Percentiles rank a stretch among this genome's conserved stretches.
These are phyloP conservation scores for Amanita exitialis DNA, from an alignment of 768 basidiomycete species.

Conservation along the genomic window DNA sequence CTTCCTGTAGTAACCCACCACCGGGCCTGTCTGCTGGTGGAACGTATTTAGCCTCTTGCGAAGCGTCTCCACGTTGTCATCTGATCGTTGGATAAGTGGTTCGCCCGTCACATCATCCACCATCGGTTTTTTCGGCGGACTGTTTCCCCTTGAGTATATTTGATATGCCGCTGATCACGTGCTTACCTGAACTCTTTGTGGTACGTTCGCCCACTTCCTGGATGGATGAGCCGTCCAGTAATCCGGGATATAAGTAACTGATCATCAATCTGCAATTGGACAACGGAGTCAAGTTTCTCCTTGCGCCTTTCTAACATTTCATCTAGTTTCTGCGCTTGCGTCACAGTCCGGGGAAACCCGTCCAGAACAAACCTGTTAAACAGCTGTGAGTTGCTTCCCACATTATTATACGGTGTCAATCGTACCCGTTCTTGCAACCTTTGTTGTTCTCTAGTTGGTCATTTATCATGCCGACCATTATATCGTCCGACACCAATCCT, in stretches of 20 bases:
- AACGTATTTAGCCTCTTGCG: slow-evolving; percentile 82
- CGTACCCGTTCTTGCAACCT: slow-evolving; percentile 87
- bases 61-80: slow-evolving; percentile 95
- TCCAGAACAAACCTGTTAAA: slow-evolving; percentile 95
- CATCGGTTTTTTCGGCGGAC: slow-evolving; percentile 96
- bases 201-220: slow-evolving; percentile 82
- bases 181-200: slow-evolving; percentile 92
- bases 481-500: slow-evolving; percentile 91
- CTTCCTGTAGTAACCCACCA: slow-evolving; percentile 91
- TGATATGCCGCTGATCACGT: background rate
- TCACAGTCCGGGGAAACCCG: slow-evolving; percentile 97
- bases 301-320: slow-evolving; percentile 74
- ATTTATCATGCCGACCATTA: slow-evolving; percentile 97
- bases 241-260: slow-evolving; percentile 95
- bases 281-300: slow-evolving; percentile 87
- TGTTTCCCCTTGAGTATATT: slow-evolving; percentile 18
- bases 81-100: slow-evolving; percentile 92
- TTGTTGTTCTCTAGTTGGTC: slow-evolving; percentile 90
- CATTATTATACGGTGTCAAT: slow-evolving; percentile 21
- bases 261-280: slow-evolving; percentile 89
- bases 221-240: slow-evolving; percentile 92
- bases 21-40: slow-evolving; percentile 92
- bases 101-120: slow-evolving; percentile 92
- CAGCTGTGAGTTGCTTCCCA: background rate
- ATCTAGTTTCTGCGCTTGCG: slow-evolving; percentile 94